Conservation (phyloP, 352 stramenopile species). For the Phytopythium delawarense region DNA sequence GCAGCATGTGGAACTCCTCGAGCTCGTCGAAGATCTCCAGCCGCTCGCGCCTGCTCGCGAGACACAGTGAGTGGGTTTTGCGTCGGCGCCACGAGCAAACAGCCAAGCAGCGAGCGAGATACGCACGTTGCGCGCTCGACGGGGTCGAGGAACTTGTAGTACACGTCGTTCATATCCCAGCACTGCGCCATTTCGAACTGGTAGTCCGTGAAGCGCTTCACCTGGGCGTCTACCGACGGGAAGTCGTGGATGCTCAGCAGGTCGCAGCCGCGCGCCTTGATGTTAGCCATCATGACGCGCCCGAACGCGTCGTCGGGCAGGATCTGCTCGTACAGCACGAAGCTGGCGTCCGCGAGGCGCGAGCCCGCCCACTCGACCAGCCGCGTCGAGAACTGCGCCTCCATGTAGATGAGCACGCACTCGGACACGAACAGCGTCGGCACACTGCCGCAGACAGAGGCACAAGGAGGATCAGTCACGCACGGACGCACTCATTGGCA, state of each 20-base stretch:
- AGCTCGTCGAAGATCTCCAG: constrained; percentile 92
- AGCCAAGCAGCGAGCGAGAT: background rate
- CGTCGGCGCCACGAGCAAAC: background rate
- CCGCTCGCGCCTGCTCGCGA: constrained; percentile 50
- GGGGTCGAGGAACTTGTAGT: constrained; percentile 84
- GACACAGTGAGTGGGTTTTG: background rate
- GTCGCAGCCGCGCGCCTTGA: constrained; percentile 86
- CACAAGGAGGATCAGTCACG: background rate
- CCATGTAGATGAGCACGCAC: constrained; percentile 92
- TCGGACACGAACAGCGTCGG: constrained; percentile 88
- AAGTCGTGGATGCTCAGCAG: constrained; percentile 82
- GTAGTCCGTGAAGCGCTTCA: constrained; percentile 63
- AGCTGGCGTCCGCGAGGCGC: constrained; percentile 73
- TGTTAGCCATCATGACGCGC: constrained; percentile 89
- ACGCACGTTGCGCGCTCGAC: constrained; percentile 63
- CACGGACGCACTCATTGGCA: background rate
- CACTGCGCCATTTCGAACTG: constrained; percentile 70
- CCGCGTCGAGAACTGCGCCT: constrained; percentile 68
- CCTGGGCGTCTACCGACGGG: constrained; percentile 71
- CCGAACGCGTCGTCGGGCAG: constrained; percentile 88
- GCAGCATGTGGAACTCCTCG: constrained; percentile 90
- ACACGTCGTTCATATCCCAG: constrained; percentile 91
- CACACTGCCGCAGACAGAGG: constrained; percentile 8
- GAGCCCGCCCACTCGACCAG: constrained; percentile 65
- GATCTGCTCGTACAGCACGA: constrained; percentile 91